Base-by-base conservation (phyloP, 1,139 yeast species). In the Ogataea hybrid region DNA sequence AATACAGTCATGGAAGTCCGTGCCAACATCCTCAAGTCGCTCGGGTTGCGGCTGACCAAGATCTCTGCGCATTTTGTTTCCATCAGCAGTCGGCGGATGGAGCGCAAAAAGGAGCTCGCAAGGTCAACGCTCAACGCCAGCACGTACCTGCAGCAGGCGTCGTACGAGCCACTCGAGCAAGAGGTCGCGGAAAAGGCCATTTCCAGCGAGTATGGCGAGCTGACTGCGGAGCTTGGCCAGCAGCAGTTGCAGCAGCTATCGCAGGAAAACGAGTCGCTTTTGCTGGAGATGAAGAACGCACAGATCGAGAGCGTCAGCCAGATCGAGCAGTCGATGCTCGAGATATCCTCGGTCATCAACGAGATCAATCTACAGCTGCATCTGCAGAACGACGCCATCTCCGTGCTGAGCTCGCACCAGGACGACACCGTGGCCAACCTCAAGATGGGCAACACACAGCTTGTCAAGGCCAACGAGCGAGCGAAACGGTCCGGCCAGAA, bases 321-420 rank as follows among this genome's bases (percentile, higher is more conserved):
- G 48, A 77, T 92, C n/a, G 94, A 89, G 58, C 73, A 72, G 46
- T 79, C 95, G 2, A 81, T 90, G 68, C 65, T 81, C 41, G 97
- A 89, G 58, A 84, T 92, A 38, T 77, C 92, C 2, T 79, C 81
- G 42, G 64, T 92, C 50, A 95, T 89, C 57, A 73, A 83, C 25
- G 95, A 88, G 56, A 70, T 92, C 47, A 75, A 89, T 4, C 70
- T 82, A 39, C 95, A 90, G 57, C 68, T 92, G 40, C 80, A 81
- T 27, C 65, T 79, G 0, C 98, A 92, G 62, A 79, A 86, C 4
- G 84, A 82, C 40, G 83, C 79, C 59, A 86, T 92, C 28, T 73
- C 77, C 43, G 69, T 72, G 31, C 69, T 92, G 47, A 65, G 82
- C 44, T 85, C 83, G 43, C 84, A 82, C 48, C 94, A 87, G 47